phyloP scores from a whole-genome alignment of 305 asterid species.

The Lippia alba region DNA sequence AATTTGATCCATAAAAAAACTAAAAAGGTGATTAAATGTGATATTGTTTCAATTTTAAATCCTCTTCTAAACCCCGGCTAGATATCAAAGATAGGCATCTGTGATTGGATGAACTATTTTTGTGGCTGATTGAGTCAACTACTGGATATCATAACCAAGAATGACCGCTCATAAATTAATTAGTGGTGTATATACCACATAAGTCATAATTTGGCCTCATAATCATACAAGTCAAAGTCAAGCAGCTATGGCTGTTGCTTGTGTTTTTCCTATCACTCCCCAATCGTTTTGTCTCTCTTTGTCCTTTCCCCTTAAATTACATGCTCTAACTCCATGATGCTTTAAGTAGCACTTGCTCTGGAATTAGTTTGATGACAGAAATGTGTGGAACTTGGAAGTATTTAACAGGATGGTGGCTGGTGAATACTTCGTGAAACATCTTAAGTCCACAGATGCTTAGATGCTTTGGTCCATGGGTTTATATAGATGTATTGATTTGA shows the following conservation, averaged over 20 bases:
- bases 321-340: neutral
- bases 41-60: neutral
- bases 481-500: too few species aligned
- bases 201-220: neutral
- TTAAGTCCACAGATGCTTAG: neutral
- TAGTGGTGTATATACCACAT: neutral
- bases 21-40: too few species aligned
- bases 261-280: neutral
- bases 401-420: neutral
- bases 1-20: too few species aligned
- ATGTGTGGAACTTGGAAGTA: neutral
- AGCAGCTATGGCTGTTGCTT: neutral
- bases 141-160: neutral
- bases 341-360: neutral
- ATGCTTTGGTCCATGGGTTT: neutral
- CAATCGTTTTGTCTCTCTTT: neutral
- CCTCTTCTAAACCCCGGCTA: neutral
- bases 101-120: neutral
- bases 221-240: neutral
- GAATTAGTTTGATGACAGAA: neutral
- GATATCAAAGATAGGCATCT: slow-evolving; percentile 1
- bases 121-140: neutral
- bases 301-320: neutral
- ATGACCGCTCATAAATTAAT: neutral
- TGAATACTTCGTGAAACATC: neutral